Base-by-base conservation (phyloP, 495 filamentous ascomycete genomes). In the Penicillium tannophilum region DNA sequence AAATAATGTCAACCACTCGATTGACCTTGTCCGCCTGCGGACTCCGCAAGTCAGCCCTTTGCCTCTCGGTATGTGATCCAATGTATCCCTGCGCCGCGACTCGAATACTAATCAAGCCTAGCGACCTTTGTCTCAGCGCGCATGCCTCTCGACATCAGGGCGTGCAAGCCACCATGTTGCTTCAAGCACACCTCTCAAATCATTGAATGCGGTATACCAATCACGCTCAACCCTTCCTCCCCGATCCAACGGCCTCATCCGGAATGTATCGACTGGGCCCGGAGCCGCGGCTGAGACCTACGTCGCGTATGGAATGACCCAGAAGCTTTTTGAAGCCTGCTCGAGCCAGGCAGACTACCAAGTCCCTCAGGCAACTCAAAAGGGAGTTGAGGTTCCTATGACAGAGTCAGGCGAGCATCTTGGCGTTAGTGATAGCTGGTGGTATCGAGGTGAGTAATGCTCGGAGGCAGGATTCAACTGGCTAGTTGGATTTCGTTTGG, bases 271-370 rank as follows among this genome's bases (percentile, higher is more conserved):
- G 33, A 68, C 70, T 2, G 65, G 67, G 11, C 70, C 75, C 14
- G 73, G 73, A 16, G 74, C 65, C 5, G 69, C 82, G 0, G 82
- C 82, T 11, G 86, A 90, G 58, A 87, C 86, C 2, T 95, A 94
- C 67, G 77, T 88, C 31, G 89, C 90, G 14, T 91, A 90, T 65
- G 85, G 84, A 54, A 84, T 86, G 52, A 96, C 91, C 20, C 86
- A 94, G 73, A 79, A 82, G 50, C 79, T 97, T 23, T 90, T 90
- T 68, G 88, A 89, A 62, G 82, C 88, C 61, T 96, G 93, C 72
- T 84, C 87, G 8, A 71, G 63, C 26, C 89, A 92, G 65, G 92
- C 88, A 39, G 84, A 85, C 45, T 98, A 98, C 68, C 76, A 70
- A 16, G 88, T 92, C 52, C 79, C 84, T 3, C 76, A 85, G 53